Percentiles rank a stretch among this genome's conserved stretches.
These are phyloP conservation scores for Pyrenochaeta sp. DNA, from an alignment of 2,329 filamentous ascomycete species.

Conservation along the genomic window DNA sequence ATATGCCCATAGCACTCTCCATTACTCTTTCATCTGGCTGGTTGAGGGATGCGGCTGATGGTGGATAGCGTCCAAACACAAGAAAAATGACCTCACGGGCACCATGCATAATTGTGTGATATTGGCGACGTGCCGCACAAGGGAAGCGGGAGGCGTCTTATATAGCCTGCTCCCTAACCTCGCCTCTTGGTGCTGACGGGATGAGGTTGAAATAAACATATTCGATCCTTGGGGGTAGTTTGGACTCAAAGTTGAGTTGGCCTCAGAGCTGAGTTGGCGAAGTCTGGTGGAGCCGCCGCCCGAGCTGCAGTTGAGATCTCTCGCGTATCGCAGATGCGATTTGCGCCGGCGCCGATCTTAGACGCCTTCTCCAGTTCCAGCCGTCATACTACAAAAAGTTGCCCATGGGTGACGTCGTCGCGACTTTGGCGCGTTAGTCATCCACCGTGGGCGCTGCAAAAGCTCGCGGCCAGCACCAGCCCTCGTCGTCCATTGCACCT, in stretches of 20 bases:
- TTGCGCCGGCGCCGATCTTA: background rate
- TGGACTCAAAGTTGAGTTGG: background rate
- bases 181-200: too few relatives aligned
- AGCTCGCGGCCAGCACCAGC: slow-evolving; percentile 11
- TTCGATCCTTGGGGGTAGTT: too few relatives aligned
- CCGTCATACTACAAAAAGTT: slow-evolving; percentile 19
- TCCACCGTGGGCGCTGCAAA: slow-evolving; percentile 19
- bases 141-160: too few relatives aligned
- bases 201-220: too few relatives aligned
- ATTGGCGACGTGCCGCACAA: too few relatives aligned
- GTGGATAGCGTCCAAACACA: too few relatives aligned
- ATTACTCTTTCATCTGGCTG: too few relatives aligned
- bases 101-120: too few relatives aligned
- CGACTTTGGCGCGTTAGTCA: slow-evolving; percentile 31
- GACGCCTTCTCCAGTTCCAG: slow-evolving; percentile 8
- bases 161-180: too few relatives aligned
- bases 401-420: slow-evolving; percentile 28
- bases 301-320: slow-evolving; percentile 1
- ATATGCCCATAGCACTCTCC: too few relatives aligned
- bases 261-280: slow-evolving; percentile 1
- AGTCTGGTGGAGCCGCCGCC: slow-evolving; percentile 2
- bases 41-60: too few relatives aligned
- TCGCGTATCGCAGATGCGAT: slow-evolving; percentile 13
- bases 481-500: slow-evolving; percentile 1
- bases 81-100: too few relatives aligned